These are phyloP conservation scores for Epichloe coenophiala DNA, from an alignment of 2,329 filamentous ascomycete species.

Conservation along the genomic window DNA sequence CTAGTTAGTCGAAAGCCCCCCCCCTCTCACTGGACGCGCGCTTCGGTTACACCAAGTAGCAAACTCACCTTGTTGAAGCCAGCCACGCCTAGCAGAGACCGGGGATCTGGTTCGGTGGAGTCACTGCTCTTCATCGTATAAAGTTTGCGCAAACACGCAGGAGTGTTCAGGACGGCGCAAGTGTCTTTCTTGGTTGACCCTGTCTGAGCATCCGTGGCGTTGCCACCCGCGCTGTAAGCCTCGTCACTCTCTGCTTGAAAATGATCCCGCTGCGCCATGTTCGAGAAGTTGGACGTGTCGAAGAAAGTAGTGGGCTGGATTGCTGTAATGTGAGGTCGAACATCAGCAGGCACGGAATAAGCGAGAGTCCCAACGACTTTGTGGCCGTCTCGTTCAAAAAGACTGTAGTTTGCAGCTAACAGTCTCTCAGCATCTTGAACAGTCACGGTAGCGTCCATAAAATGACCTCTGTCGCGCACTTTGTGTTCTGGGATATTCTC, in stretches of 20 bases:
- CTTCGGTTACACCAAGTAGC: not conserved
- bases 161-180: conserved; percentile 28
- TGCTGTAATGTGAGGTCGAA: conserved; percentile 22
- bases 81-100: conserved; percentile 49
- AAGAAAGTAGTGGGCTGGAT: conserved; percentile 34
- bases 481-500: conserved; percentile 23
- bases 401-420: conserved; percentile 30
- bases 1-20: not conserved
- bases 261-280: not conserved
- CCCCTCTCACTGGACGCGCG: not conserved
- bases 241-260: not conserved
- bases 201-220: not conserved
- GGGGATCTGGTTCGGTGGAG: conserved; percentile 44
- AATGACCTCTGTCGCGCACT: conserved; percentile 21
- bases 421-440: conserved; percentile 28
- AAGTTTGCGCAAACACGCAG: conserved; percentile 29
- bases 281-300: not conserved
- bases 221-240: not conserved
- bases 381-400: conserved; percentile 23
- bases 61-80: conserved; percentile 27
- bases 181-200: conserved; percentile 6
- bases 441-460: conserved; percentile 29
- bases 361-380: conserved; percentile 25
- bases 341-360: conserved; percentile 24
- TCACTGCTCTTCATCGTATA: conserved; percentile 27